Base-by-base conservation (phyloP, 495 filamentous ascomycete genomes). In the Pseudoneurospora amorphoporcata region DNA sequence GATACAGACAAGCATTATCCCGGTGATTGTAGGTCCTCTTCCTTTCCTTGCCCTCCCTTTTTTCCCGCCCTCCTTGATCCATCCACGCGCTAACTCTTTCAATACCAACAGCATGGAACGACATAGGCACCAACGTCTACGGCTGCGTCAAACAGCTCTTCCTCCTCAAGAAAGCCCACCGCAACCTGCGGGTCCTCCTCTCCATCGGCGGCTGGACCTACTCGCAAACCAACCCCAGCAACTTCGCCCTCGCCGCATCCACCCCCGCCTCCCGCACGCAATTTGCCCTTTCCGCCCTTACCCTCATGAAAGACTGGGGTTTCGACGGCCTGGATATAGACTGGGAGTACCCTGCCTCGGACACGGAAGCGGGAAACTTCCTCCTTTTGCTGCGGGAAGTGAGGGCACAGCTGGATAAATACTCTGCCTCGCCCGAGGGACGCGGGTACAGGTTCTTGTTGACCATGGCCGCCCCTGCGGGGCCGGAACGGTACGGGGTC, bases 161-260 rank as follows among this genome's bases (percentile, higher is more conserved):
- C 82, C 85, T 94, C 40, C 86, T 94, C 45, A 98, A 98, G 85
- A 90, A 94, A 81, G 79, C 87, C 72, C 88, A 98, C 81, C 89
- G 94, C 53, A 87, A 94, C 73, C 79, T 98, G n/a, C 97, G 98
- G 81, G 86, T 92, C 5, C 83, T 97, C 16, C 88, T 98, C 8
- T 92, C 89, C 53, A 95, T 98, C 74, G 95, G 95, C 70, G 95
- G 95, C 32, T 96, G 92, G 91, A 94, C 92, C 0, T 97, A 94
- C 79, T 93, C 92, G 3, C 77, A 61, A 32, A 61, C 23, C 53
- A 3, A 86, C 2, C 45, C 45, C n/a, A 53, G 45, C 77, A 92
- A 93, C 79, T 96, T 98, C 76, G 84, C 92, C 1, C 83, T 85
- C 7, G 90, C 92, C 0, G 86, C 90, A n/a, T 86, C 84, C 32